These are phyloP conservation scores for Plasmodium coatneyi DNA, from an alignment of 169 alveolate species.

Conservation along the genomic window DNA sequence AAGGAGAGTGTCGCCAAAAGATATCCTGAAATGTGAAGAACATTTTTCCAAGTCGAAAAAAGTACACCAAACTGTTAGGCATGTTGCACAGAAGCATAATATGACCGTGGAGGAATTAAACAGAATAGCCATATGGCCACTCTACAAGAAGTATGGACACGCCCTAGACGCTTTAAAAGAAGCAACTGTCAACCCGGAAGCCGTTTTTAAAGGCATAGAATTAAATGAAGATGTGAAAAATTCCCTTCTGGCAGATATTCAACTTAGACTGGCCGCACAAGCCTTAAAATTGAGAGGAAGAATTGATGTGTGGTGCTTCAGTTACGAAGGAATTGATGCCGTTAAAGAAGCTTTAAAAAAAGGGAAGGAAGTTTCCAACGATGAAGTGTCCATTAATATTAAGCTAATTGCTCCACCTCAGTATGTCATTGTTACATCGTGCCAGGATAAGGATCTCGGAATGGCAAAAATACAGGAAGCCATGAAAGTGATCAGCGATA, in stretches of 20 bases:
- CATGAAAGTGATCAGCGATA: constrained; percentile 87
- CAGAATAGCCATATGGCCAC: constrained; percentile 95
- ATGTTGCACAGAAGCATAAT: constrained; percentile 92
- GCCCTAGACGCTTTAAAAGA: constrained; percentile 97
- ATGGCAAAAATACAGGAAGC: constrained; percentile 86
- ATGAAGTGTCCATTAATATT: constrained; percentile 82
- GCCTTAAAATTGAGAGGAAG: constrained; percentile 92
- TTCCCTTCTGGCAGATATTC: constrained; percentile 89
- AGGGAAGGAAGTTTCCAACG: constrained; percentile 75
- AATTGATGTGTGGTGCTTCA: constrained; percentile 95
- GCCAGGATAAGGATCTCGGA: constrained; percentile 92
- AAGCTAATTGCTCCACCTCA: constrained; percentile 94
- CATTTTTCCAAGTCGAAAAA: constrained; percentile 93
- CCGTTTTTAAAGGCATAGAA: constrained; percentile 90
- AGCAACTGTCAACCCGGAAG: constrained; percentile 93
- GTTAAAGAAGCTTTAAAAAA: constrained; percentile 92
- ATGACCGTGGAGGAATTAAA: constrained; percentile 93
- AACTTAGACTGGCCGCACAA: constrained; percentile 92
- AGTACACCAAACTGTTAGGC: constrained; percentile 95
- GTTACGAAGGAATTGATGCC: constrained; percentile 98
- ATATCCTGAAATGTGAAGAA: constrained; percentile 92
- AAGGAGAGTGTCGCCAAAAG: constrained; percentile 96
- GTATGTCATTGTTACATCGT: constrained; percentile 91
- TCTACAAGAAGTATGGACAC: constrained; percentile 94
- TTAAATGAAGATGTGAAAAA: constrained; percentile 88